phyloP scores from a whole-genome alignment of 2,329 filamentous ascomycete species.

The Colletotrichum truncatum region DNA sequence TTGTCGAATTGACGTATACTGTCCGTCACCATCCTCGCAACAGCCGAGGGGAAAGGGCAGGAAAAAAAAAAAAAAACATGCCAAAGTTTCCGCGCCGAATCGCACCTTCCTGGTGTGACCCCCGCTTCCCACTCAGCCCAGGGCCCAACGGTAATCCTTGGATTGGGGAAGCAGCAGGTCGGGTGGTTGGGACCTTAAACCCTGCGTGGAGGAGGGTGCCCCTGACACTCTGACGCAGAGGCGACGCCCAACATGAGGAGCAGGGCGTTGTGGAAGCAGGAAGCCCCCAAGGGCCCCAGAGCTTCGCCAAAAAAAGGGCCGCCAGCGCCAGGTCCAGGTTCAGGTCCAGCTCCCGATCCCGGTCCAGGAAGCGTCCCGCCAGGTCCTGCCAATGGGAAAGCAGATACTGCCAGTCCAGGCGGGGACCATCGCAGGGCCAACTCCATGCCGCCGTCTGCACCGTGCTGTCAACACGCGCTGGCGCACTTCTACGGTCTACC shows the following conservation, averaged over 20 bases:
- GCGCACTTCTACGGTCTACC: not conserved
- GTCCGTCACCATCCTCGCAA: not conserved
- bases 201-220: conserved; percentile 11
- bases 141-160: conserved; percentile 15
- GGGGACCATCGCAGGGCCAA: not conserved
- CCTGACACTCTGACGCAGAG: conserved; percentile 10
- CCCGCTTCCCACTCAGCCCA: conserved; percentile 1
- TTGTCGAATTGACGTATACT: not conserved
- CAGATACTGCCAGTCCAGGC: not conserved
- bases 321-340: too few relatives aligned
- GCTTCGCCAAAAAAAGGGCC: too few relatives aligned
- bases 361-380: not conserved
- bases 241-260: not conserved
- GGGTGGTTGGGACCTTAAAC: conserved; percentile 16
- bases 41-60: not conserved
- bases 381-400: not conserved
- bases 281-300: too few relatives aligned
- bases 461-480: not conserved
- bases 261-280: too few relatives aligned
- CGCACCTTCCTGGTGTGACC: not conserved
- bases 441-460: conserved; percentile 8
- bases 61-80: not conserved
- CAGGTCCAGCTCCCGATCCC: not conserved
- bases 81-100: not conserved
- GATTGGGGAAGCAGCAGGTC: not conserved